Evolutionary conservation across 257 asterid genomes (phyloP).

Genomic region (Gynochthodes officinalis): DNA sequence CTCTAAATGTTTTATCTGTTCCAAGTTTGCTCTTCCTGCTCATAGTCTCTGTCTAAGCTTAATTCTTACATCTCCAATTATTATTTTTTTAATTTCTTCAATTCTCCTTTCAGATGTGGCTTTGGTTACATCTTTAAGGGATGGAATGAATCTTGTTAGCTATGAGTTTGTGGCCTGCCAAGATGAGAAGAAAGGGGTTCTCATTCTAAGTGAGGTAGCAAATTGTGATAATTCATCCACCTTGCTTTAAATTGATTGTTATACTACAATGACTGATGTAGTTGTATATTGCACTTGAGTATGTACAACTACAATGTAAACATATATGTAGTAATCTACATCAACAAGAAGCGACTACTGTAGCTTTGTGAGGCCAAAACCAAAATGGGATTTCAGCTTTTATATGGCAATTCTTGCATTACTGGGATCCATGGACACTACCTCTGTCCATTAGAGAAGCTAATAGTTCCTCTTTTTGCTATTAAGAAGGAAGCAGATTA

Average conservation of each 20-base stretch:
- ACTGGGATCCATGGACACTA: not conserved
- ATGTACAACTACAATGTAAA: not conserved
- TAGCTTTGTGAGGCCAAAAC: not conserved
- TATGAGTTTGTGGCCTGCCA: constrained; percentile 96
- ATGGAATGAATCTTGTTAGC: constrained; percentile 97
- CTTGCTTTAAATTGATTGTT: not conserved
- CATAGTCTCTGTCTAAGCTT: not conserved
- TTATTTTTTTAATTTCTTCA: not conserved
- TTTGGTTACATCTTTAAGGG: constrained; percentile 85
- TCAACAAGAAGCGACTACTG: not conserved
- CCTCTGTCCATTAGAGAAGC: not conserved
- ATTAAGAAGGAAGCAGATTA: not conserved
- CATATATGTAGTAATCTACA: not conserved
- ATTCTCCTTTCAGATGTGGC: constrained; percentile 58
- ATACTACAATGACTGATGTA: not conserved
- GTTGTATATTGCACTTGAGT: not conserved
- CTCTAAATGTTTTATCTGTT: not conserved
- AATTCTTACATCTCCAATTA: not conserved
- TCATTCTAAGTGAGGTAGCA: constrained; percentile 86
- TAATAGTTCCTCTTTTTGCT: not conserved
- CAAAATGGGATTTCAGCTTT: not conserved
- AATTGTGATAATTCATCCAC: not conserved
- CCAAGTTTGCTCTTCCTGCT: not conserved
- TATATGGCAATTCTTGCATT: not conserved
- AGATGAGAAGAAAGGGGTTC: constrained; percentile 85